These are phyloP conservation scores for Bimuria novae-zelandiae DNA, from an alignment of 2,329 filamentous ascomycete species.

Conservation along the genomic window DNA sequence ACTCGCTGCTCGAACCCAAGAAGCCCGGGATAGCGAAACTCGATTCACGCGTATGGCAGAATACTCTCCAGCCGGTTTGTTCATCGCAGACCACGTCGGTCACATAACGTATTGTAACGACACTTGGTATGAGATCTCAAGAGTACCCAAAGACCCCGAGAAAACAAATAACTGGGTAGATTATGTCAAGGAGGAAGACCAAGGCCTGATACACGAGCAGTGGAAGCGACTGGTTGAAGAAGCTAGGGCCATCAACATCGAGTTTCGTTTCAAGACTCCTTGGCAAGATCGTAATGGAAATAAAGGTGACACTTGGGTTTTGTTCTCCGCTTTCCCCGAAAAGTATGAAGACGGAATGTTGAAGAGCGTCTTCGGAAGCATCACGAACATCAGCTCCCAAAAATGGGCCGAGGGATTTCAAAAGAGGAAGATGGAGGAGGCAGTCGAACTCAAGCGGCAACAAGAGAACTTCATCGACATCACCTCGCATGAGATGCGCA, in stretches of 20 bases:
- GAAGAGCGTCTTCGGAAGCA: constrained; percentile 77
- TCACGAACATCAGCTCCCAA: constrained; percentile 84
- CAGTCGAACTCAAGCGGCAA: constrained; percentile 77
- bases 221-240: constrained; percentile 68
- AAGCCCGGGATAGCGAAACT: constrained; percentile 67
- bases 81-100: constrained; percentile 75
- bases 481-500: constrained; percentile 76
- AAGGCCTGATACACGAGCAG: constrained; percentile 59
- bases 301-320: constrained; percentile 71
- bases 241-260: constrained; percentile 68
- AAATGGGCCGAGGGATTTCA: constrained; percentile 85
- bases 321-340: constrained; percentile 78
- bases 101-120: constrained; percentile 81
- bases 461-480: constrained; percentile 85
- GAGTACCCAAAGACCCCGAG: constrained; percentile 63
- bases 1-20: constrained; percentile 64
- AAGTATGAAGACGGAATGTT: constrained; percentile 66
- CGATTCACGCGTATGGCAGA: constrained; percentile 85
- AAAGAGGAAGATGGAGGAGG: constrained; percentile 76
- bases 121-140: constrained; percentile 71
- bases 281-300: constrained; percentile 65
- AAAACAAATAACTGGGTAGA: constrained; percentile 73
- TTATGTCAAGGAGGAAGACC: constrained; percentile 70
- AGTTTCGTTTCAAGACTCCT: constrained; percentile 75
- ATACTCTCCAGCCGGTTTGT: constrained; percentile 81